Evolutionary conservation across 2,329 filamentous ascomycete genomes (phyloP), one percentile per base, ranked within the genome.

Genomic region (Apiospora hydei): DNA sequence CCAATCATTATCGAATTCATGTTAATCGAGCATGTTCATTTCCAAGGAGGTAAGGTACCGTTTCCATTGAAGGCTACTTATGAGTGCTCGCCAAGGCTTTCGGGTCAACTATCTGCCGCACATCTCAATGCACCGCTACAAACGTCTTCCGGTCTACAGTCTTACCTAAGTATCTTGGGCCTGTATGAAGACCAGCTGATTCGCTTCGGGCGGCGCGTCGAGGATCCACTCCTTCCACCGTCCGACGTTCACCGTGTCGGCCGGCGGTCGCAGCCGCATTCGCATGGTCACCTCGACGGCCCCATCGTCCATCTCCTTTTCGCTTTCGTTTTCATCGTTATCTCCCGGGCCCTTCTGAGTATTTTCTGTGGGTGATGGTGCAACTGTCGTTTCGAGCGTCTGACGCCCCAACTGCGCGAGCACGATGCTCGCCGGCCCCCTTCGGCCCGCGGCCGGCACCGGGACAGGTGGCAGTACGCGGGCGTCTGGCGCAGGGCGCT

Each of bases 181-280:
- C 34, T 13, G 8, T 5, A 64, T 6, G 2, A 5, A 24, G 11
- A 64, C 34, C 57, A 64, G 8, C 57, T n/a, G 18, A 13, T 18
- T 5, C 7, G 75, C 73, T 51, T 71, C 69, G 13, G 53, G 24
- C 21, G 71, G 71, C 14, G 71, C 71, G 3, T 43, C 21, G 41
- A 49, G 24, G 14, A 69, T 69, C 71, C 71, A 72, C 4, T 71
- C 24, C 44, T 64, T 69, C 71, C 71, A 72, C 64, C 41, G 43
- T 6, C 43, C 44, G 1, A 71, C 4, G 30, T 71, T 24, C 1
- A 51, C 26, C 7, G 41, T n/a, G 30, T 67, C 24, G 3, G 18
- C 16, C 1, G 14, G 10, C 6, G 34, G 21, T n/a, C 44, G 26
- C 44, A 69, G 10, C 67, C 67, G 44, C 67, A 69, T 5, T 16